Evolutionary conservation across 805 yeast species (phyloP), one percentile per base, ranked within the genome.

Genomic region (Pichia membranifaciens): DNA sequence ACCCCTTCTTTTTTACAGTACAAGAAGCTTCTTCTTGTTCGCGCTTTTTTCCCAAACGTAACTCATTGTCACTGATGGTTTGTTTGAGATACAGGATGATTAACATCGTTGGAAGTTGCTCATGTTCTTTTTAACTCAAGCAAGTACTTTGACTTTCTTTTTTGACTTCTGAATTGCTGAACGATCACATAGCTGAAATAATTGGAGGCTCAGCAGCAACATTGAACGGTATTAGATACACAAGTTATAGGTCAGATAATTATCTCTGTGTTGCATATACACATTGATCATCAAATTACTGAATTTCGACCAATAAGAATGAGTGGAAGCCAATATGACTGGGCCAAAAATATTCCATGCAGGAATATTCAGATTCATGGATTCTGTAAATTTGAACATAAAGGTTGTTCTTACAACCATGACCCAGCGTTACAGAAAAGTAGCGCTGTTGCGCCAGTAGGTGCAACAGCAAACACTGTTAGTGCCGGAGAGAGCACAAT

Each of bases 351-450:
- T 50, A 82, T 87, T 25, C 89, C 84, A 47, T 88, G 96, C 67
- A 76, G 89, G 62, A 88, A 88, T 58, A 81, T 87, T 47, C 78
- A 83, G 41, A 86, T 87, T 31, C 88, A 87, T 68, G 96, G 96
- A 3, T 87, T 76, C 58, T 88, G 96, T 70, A 87, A 87, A 62
- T 87, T 77, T 67, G 89, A 86, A 57, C 84, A 84, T 55, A 87
- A 87, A 58, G 96, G 96, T 10, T 88, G 96, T 61, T 84, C 82
- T 2, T 88, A 87, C 60, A 80, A 78, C 43, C 95, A 87, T 62
- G 84, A 76, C 49, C 66, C 61, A 35, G 70, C 67, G 7, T 34
- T 18, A 17, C 23, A 28, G 22, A 34, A 42, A 5, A 42, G 29
- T 23, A 35, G 17, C 7, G 17, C 29, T 16, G 16, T 20, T 17